Evolutionary conservation across 2,329 filamentous ascomycete genomes (phyloP).

Genomic region (Rhinocladiella similis): DNA sequence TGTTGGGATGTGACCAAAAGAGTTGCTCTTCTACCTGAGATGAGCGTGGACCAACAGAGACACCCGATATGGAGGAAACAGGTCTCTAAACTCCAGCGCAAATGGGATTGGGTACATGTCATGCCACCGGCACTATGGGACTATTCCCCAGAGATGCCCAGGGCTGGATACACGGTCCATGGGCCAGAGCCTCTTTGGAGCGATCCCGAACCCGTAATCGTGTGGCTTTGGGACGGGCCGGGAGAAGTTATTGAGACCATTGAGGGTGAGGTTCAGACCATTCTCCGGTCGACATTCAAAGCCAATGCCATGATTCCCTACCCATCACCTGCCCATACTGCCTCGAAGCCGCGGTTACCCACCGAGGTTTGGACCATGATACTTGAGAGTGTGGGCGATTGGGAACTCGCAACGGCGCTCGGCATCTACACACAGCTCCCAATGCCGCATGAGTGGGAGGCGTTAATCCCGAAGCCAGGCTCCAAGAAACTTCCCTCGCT

Average conservation of each 20-base stretch:
- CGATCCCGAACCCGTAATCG: conserved; percentile 29
- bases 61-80: conserved; percentile 87
- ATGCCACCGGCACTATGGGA: conserved; percentile 81
- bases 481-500: conserved; percentile 73
- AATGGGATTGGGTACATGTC: conserved; percentile 85
- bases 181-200: conserved; percentile 31
- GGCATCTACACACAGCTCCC: conserved; percentile 77
- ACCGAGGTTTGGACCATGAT: conserved; percentile 89
- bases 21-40: conserved; percentile 80
- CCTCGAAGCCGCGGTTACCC: conserved; percentile 56
- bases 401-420: conserved; percentile 82
- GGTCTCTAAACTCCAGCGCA: conserved; percentile 75
- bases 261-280: conserved; percentile 26
- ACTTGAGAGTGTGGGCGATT: conserved; percentile 80
- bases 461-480: conserved; percentile 62
- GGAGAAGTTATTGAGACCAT: conserved; percentile 28
- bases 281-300: conserved; percentile 21
- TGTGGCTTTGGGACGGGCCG: conserved; percentile 32
- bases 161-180: conserved; percentile 44
- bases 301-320: conserved; percentile 20
- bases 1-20: conserved; percentile 87
- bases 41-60: conserved; percentile 88
- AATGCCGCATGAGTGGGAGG: conserved; percentile 71
- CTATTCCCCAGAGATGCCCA: conserved; percentile 58
- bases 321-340: conserved; percentile 39